Evolutionary conservation across 441 rosid genomes (phyloP).

Genomic region (Erodium trifolium): DNA sequence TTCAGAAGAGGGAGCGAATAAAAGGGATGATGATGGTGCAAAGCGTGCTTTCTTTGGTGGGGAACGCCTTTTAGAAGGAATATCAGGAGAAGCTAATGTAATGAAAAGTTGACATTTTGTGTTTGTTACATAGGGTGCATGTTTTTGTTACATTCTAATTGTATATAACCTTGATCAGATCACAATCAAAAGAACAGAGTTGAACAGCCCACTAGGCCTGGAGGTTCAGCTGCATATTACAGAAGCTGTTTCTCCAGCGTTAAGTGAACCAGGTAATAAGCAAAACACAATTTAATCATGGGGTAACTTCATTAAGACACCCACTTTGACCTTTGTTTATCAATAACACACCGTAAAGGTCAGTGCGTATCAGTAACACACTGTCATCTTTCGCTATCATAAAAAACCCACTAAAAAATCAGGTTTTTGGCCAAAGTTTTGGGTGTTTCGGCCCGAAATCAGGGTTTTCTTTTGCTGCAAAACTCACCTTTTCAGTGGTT

Average conservation of each 20-base stretch:
- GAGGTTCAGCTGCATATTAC: conserved; percentile 93
- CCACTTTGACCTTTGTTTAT: too few relatives aligned
- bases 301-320: too few relatives aligned
- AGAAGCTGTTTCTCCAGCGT: conserved; percentile 94
- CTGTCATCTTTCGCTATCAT: too few relatives aligned
- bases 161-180: conserved; percentile 44
- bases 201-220: conserved; percentile 86
- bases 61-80: conserved; percentile 93
- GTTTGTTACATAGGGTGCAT: conserved; percentile 13
- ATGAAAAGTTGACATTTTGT: conserved; percentile 22
- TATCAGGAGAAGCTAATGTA: conserved; percentile 95
- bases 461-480: too few relatives aligned
- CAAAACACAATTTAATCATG: conserved; percentile 9
- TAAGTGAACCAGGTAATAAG: conserved; percentile 89
- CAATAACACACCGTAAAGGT: too few relatives aligned
- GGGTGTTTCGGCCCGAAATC: too few relatives aligned
- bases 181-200: conserved; percentile 90
- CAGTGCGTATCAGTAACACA: too few relatives aligned
- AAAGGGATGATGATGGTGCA: conserved; percentile 96
- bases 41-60: conserved; percentile 98
- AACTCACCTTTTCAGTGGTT: too few relatives aligned
- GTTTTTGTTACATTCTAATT: conserved; percentile 17
- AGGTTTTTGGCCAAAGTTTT: too few relatives aligned
- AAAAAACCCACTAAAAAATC: too few relatives aligned
- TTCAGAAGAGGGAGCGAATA: conserved; percentile 46